These are phyloP conservation scores for Thecaphora frezii DNA, from an alignment of 1,284 basidiomycete species.

Conservation along the genomic window DNA sequence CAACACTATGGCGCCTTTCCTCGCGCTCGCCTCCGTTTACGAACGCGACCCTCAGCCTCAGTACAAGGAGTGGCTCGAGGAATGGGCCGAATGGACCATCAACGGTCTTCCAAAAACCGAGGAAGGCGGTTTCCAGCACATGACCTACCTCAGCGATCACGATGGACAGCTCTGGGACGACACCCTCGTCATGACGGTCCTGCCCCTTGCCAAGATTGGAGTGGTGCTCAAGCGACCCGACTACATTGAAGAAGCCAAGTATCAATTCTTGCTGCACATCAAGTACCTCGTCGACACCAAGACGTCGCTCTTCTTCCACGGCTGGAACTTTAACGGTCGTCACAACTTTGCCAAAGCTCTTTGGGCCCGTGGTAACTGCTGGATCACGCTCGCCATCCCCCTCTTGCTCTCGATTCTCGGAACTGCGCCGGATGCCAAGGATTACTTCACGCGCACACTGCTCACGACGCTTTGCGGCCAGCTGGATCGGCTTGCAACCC, in stretches of 20 bases:
- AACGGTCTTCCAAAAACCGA: slow-evolving; percentile 66
- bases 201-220: slow-evolving; percentile 69
- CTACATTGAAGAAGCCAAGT: slow-evolving; percentile 69
- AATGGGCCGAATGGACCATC: slow-evolving; percentile 72
- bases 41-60: slow-evolving; percentile 59
- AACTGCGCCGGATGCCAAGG: slow-evolving; percentile 5
- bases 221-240: slow-evolving; percentile 65
- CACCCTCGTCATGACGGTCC: slow-evolving; percentile 69
- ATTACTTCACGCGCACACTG: slow-evolving; percentile 60
- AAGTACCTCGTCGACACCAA: slow-evolving; percentile 65
- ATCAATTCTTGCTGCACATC: slow-evolving; percentile 66
- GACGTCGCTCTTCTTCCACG: slow-evolving; percentile 66
- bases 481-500: slow-evolving; percentile 65
- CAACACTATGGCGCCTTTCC: slow-evolving; percentile 70
- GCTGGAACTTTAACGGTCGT: slow-evolving; percentile 65
- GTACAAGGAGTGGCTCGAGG: slow-evolving; percentile 64
- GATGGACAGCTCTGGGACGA: slow-evolving; percentile 70
- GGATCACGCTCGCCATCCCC: slow-evolving; percentile 69
- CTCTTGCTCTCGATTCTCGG: slow-evolving; percentile 66
- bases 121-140: slow-evolving; percentile 69
- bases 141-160: slow-evolving; percentile 66
- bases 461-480: slow-evolving; percentile 64
- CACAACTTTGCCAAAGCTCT: slow-evolving; percentile 66
- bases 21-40: slow-evolving; percentile 67
- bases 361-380: slow-evolving; percentile 71